Percentiles rank a stretch among this genome's conserved stretches.
These are phyloP conservation scores for Pythium dissotocum DNA, from an alignment of 352 stramenopile species.

Conservation along the genomic window DNA sequence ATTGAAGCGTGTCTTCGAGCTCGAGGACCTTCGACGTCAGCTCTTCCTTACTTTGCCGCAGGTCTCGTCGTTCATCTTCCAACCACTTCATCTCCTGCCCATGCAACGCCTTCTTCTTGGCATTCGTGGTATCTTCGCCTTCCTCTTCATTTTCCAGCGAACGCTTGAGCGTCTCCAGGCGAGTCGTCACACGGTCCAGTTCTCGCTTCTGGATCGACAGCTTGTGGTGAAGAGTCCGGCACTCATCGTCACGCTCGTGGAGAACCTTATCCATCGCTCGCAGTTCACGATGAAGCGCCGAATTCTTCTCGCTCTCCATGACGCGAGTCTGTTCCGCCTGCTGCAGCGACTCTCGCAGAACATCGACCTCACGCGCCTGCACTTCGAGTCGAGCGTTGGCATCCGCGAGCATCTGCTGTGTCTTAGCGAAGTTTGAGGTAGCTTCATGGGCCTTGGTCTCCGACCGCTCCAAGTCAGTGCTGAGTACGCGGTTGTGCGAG, in stretches of 20 bases:
- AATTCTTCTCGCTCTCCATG: slow-evolving; percentile 74
- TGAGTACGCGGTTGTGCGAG: slow-evolving; percentile 72
- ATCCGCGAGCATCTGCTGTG: slow-evolving; percentile 48
- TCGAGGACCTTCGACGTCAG: slow-evolving; percentile 55
- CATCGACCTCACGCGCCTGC: slow-evolving; percentile 53
- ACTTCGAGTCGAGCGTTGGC: slow-evolving; percentile 40
- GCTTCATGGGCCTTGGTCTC: slow-evolving; percentile 61
- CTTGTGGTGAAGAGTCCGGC: slow-evolving; percentile 54
- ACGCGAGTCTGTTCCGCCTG: slow-evolving; percentile 49
- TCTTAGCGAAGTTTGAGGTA: slow-evolving; percentile 33
- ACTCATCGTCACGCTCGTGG: slow-evolving; percentile 71
- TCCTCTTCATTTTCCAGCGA: slow-evolving; percentile 25
- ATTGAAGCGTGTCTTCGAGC: slow-evolving; percentile 61
- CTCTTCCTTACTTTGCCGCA: slow-evolving; percentile 56
- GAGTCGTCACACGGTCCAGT: slow-evolving; percentile 43
- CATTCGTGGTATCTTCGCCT: slow-evolving; percentile 13
- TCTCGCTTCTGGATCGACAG: slow-evolving; percentile 57
- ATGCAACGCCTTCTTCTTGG: slow-evolving; percentile 36
- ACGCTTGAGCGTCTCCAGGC: slow-evolving; percentile 20
- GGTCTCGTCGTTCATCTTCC: slow-evolving; percentile 60
- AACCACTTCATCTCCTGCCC: slow-evolving; percentile 76
- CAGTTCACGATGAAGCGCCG: slow-evolving; percentile 65
- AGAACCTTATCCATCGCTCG: slow-evolving; percentile 73
- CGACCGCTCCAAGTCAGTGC: slow-evolving; percentile 52
- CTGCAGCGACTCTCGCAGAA: slow-evolving; percentile 57